Percentiles rank a stretch among this genome's conserved stretches.
These are phyloP conservation scores for Schoenoplectus tabernaemontani DNA, from an alignment of 202 grass and related monocot genomes.

Conservation along the genomic window DNA sequence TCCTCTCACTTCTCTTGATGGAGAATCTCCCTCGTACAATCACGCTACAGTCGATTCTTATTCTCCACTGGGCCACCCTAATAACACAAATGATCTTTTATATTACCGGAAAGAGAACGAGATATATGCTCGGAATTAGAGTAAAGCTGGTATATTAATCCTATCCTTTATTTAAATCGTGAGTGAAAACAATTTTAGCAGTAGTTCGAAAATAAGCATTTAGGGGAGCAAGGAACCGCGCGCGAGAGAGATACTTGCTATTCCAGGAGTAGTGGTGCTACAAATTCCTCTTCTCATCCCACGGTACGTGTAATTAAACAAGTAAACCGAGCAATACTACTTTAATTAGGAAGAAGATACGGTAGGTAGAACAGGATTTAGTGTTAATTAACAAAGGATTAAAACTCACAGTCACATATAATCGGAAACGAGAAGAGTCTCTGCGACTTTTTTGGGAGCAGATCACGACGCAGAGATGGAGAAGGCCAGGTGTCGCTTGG, in stretches of 20 bases:
- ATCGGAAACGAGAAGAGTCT: not conserved
- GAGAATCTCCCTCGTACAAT: not conserved
- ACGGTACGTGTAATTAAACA: not conserved
- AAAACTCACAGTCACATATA: not conserved
- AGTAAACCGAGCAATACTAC: not conserved
- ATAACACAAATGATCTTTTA: not conserved
- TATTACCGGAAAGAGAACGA: not conserved
- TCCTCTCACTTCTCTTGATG: not conserved
- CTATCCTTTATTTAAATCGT: too few species aligned
- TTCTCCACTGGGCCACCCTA: not conserved
- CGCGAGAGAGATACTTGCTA: not conserved
- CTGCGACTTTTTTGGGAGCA: constrained; percentile 7
- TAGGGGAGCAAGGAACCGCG: not conserved
- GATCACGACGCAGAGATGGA: constrained; percentile 14
- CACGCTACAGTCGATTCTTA: not conserved
- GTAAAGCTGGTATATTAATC: too few species aligned
- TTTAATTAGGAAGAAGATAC: not conserved
- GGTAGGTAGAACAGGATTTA: not conserved
- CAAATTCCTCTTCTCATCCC: not conserved
- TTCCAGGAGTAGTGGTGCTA: not conserved
- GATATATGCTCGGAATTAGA: not conserved
- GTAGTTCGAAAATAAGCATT: constrained; percentile 4
- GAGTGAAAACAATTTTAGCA: not conserved
- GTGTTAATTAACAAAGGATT: not conserved
- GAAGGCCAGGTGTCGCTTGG: constrained; percentile 22